Evolutionary conservation across 768 basidiomycete species (phyloP).

Genomic region (Pholiota conissans): DNA sequence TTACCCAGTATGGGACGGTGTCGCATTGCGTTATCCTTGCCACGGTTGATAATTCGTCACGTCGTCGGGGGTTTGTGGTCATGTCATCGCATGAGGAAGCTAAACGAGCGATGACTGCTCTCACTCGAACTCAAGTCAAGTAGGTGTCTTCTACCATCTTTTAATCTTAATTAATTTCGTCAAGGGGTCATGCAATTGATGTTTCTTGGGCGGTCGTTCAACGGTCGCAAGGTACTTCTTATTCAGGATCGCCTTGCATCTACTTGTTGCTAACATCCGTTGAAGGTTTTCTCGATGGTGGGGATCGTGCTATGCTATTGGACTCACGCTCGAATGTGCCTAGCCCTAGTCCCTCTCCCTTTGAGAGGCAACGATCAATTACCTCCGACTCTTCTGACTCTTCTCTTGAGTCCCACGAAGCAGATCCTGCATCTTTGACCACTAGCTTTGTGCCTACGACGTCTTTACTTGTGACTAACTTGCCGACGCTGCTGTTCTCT

Average conservation of each 20-base stretch:
- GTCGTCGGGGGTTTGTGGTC: constrained; percentile 81
- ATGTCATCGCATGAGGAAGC: constrained; percentile 78
- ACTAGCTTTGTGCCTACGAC: constrained; percentile 42
- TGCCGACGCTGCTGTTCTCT: constrained; percentile 68
- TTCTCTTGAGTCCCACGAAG: constrained; percentile 31
- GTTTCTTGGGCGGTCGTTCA: constrained; percentile 89
- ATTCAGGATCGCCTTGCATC: background rate
- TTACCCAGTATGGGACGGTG: constrained; percentile 66
- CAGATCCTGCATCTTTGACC: constrained; percentile 30
- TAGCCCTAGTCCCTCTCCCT: constrained; percentile 21
- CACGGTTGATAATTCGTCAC: constrained; percentile 81
- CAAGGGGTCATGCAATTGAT: constrained; percentile 73
- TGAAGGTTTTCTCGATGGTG: constrained; percentile 78
- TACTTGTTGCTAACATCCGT: background rate
- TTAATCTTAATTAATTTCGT: background rate
- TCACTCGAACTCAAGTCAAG: constrained; percentile 74
- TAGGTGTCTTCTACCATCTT: constrained; percentile 25
- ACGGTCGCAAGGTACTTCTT: constrained; percentile 66
- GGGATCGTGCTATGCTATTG: constrained; percentile 69
- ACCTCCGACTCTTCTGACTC: constrained; percentile 34
- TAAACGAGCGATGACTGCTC: constrained; percentile 59
- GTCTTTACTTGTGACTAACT: constrained; percentile 60
- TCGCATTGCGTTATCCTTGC: constrained; percentile 80
- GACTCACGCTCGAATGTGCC: constrained; percentile 42
- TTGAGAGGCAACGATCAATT: constrained; percentile 22